Evolutionary conservation across 1,284 basidiomycete species (phyloP), one percentile per base, ranked within the genome.

Genomic region (Phellinidium pouzarii): DNA sequence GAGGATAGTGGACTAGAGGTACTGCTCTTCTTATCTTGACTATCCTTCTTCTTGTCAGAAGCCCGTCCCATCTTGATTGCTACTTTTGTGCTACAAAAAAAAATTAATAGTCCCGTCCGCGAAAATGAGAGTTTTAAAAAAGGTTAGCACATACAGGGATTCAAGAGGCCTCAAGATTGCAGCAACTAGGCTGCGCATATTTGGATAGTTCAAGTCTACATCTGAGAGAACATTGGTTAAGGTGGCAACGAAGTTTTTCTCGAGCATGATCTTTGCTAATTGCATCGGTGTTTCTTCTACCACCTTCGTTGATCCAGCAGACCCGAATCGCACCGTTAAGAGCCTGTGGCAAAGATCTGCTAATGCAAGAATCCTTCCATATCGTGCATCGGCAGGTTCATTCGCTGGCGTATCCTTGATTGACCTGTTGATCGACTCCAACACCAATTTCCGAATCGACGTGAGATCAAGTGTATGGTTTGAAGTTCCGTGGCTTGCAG

Each of bases 261-360:
- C 96, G 43, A 99, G 72, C 96, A 99, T 99, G 58, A 94, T 80
- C 72, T 98, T 99, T 40, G 96, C 93, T 54, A 98, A 80, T 59
- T 97, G 94, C 14, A 94, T 87, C 2, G 88, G 86, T 9, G 80
- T 76, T 48, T 96, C 94, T 41, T 94, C 90, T 54, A 79, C 76
- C 27, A 78, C 72, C 63, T 87, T 86, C 47, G 65, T 61, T 37
- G 82, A 79, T 26, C 74, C 68, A 8, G 68, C 69, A 19, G 67
- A 66, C 59, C 79, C 82, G 67, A 85, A 80, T 17, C 84, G 83
- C 11, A 91, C 85, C 1, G 87, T 90, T 52, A 99, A 74, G 20
- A 99, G 72, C 7, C 94, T 87, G 67, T 91, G 81, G 62, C 91
- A 92, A 20, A 99, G 74, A 62, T 98, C 93, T 37, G 87, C 81